Evolutionary conservation across 257 asterid genomes (phyloP).

Genomic region (Parsonsia alboflavescens): DNA sequence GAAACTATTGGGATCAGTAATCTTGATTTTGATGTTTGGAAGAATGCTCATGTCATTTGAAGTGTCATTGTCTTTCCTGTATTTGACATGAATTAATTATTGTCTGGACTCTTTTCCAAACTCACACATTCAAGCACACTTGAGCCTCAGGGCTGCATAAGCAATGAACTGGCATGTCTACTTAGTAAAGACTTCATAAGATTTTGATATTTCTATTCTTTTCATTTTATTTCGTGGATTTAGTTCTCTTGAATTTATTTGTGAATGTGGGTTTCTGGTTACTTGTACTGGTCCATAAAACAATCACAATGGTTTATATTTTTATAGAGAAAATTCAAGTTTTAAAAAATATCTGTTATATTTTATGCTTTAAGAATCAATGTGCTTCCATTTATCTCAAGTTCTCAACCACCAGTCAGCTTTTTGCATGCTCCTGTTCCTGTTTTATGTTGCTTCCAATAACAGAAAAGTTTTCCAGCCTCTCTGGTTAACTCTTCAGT

Average conservation of each 20-base stretch:
- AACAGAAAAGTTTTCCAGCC: not conserved
- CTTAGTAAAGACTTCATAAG: not conserved
- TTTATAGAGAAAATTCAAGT: not conserved
- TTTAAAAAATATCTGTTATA: not conserved
- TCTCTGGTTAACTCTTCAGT: not conserved
- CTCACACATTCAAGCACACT: not conserved
- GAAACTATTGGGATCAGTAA: not conserved
- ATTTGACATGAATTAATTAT: not conserved
- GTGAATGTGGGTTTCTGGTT: not conserved
- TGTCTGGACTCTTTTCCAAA: not conserved
- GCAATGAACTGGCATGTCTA: not conserved
- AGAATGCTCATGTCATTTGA: not conserved
- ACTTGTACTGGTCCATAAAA: not conserved
- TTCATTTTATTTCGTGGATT: not conserved
- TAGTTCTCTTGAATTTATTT: not conserved
- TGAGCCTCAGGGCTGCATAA: not conserved
- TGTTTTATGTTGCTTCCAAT: not conserved
- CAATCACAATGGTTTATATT: not conserved
- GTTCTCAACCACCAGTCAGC: not conserved
- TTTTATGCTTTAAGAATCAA: not conserved
- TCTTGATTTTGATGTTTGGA: not conserved
- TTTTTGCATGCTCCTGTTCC: not conserved
- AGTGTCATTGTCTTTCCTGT: not conserved
- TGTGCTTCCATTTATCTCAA: not conserved
- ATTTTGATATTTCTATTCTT: not conserved